Base-by-base conservation (phyloP, 2,329 filamentous ascomycete species). In the Ploettnerulaceae sp. region DNA sequence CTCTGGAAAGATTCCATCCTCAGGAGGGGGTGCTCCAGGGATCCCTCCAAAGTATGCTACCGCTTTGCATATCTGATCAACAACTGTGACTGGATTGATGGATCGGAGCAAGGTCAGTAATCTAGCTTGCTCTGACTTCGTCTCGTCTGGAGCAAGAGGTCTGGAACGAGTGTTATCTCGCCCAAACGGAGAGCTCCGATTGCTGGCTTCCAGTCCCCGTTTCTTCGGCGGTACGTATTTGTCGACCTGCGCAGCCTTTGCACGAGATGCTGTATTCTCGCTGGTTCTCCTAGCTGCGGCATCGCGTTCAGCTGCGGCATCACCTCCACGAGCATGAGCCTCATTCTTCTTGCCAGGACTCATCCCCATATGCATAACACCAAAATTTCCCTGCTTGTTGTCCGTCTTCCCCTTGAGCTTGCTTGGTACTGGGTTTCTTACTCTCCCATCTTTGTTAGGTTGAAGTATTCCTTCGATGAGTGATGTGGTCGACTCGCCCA, bases 31-130 rank as follows among this genome's bases (percentile, higher is more conserved):
- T 4, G 72, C 73, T 21, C 72, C 74, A 28, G 77, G 76, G 35
- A 77, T 71, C 20, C 79, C 77, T 6, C 80, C 79, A 62, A 82
- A 83, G 55, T 79, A 82, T n/a, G 75, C 72, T 44, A 83, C 60
- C 2, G 76, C 79, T 55, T 75, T 81, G 58, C 77, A 82, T 25
- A 84, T 67, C 57, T 81, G 78, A 49, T 82, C 77, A 15, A 82
- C 78, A 0, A 83, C 75, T 3, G 70, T 66, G 7, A 71, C 57
- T 7, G 79, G 79, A 52, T 76, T 71, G 8, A 82, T 64, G 32
- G 70, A 75, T 37, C 74, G 71, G 15, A 84, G 62, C 9, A 82
- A 65, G 4, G 73, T 76, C 35, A 83, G 65, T 2, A 83, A 66
- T 22, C 80, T 73, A 49, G 76, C 74, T 58, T 82, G 79, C 56